Percentiles rank a stretch among this genome's conserved stretches.
Conservation (phyloP, 1,139 yeast species). For the Hansenula anomala region DNA sequence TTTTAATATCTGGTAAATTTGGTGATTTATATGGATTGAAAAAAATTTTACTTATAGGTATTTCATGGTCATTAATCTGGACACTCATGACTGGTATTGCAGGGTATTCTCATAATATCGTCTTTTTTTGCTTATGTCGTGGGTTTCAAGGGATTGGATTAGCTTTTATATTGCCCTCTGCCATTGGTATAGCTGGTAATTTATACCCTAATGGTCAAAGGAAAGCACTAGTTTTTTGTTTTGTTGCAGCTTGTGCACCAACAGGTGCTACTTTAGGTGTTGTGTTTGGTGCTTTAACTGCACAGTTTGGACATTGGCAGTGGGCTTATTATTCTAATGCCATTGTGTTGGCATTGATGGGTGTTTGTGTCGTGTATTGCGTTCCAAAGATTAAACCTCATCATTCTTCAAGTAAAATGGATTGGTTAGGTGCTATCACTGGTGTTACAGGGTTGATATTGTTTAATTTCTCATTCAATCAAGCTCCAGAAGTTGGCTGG, state of each 20-base stretch:
- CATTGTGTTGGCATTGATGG: conserved; percentile 31
- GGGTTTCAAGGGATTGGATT: conserved; percentile 54
- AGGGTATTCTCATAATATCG: conserved; percentile 36
- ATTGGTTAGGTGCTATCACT: conserved; percentile 39
- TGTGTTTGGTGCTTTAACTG: conserved; percentile 43
- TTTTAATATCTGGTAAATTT: conserved; percentile 44
- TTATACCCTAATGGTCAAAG: conserved; percentile 40
- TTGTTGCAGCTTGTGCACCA: conserved; percentile 53
- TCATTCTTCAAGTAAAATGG: conserved; percentile 26
- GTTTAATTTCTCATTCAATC: conserved; percentile 50
- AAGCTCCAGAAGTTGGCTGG: conserved; percentile 54
- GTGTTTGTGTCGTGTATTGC: conserved; percentile 25
- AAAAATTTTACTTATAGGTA: conserved; percentile 37
- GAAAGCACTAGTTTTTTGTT: conserved; percentile 46
- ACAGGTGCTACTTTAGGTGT: conserved; percentile 48
- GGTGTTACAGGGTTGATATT: conserved; percentile 45
- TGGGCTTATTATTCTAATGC: conserved; percentile 48
- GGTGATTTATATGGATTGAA: conserved; percentile 54
- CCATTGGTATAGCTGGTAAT: conserved; percentile 46
- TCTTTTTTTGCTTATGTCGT: conserved; percentile 45
- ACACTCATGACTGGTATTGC: conserved; percentile 45
- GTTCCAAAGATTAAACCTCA: conserved; percentile 30
- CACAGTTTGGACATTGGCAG: conserved; percentile 42
- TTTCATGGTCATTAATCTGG: conserved; percentile 40
- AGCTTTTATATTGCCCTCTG: conserved; percentile 48